These are phyloP conservation scores for Didymella keratinophila DNA, from an alignment of 2,329 filamentous ascomycete species.

Conservation along the genomic window DNA sequence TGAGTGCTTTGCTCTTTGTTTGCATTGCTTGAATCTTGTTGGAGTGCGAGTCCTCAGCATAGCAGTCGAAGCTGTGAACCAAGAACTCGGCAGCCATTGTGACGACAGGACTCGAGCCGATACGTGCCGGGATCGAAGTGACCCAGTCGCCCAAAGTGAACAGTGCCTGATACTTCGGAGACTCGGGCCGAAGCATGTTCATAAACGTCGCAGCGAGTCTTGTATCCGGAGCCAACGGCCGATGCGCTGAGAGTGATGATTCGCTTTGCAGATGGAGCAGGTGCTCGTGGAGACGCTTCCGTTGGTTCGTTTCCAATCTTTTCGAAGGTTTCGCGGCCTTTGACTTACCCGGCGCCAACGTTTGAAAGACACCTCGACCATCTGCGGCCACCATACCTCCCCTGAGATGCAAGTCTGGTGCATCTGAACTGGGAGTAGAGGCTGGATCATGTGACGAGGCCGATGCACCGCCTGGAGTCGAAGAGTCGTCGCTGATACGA, in stretches of 20 bases:
- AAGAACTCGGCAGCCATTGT: conserved; percentile 12
- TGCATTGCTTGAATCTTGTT: neutral
- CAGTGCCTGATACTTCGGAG: neutral
- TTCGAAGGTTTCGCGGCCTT: neutral
- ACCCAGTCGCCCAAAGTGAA: conserved; percentile 15
- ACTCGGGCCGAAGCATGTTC: neutral
- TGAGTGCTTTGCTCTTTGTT: conserved; percentile 3
- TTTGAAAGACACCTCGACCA: conserved; percentile 7
- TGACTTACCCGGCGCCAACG: neutral
- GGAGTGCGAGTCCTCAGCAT: neutral
- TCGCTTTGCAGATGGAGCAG: conserved; percentile 4
- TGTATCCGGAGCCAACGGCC: neutral
- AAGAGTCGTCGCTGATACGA: neutral
- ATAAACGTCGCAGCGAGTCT: neutral
- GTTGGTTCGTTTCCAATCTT: neutral
- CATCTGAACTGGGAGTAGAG: neutral
- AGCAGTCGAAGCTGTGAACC: neutral
- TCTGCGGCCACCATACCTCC: conserved; percentile 4
- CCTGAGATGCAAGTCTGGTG: neutral
- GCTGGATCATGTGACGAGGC: neutral
- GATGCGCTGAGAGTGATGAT: neutral
- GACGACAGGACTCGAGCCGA: conserved; percentile 4
- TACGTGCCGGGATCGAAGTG: conserved; percentile 3
- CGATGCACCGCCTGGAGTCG: neutral
- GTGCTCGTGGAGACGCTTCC: neutral